Evolutionary conservation across 306 rosid species (phyloP).

Genomic region (Medicago arabica): DNA sequence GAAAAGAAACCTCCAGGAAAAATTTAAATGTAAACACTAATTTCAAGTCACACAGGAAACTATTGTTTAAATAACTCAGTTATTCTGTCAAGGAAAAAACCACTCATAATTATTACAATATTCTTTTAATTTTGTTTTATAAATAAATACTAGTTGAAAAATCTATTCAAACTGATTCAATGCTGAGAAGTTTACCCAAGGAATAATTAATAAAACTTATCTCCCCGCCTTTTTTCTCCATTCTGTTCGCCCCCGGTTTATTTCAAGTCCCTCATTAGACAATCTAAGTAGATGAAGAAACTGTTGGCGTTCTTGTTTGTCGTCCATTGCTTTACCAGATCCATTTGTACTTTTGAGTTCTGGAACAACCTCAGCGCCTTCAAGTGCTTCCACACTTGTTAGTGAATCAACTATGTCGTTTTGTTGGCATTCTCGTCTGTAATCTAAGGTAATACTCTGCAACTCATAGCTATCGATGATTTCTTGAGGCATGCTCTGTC

Average conservation of each 20-base stretch:
- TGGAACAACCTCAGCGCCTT: slow-evolving; percentile 48
- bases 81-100: neutral
- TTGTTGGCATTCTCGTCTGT: slow-evolving; percentile 92
- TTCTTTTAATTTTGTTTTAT: neutral
- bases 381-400: slow-evolving; percentile 60
- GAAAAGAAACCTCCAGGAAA: too few species aligned
- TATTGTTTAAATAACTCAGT: neutral
- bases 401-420: slow-evolving; percentile 83
- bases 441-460: slow-evolving; percentile 88
- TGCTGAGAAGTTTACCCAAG: neutral
- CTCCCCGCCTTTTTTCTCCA: slow-evolving; percentile 91
- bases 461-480: slow-evolving; percentile 79
- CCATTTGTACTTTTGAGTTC: slow-evolving; percentile 66
- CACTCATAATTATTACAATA: slow-evolving; percentile 1
- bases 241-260: slow-evolving; percentile 83
- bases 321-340: slow-evolving; percentile 44
- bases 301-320: slow-evolving; percentile 54
- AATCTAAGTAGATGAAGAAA: slow-evolving; percentile 81
- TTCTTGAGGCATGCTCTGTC: slow-evolving; percentile 96
- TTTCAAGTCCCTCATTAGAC: slow-evolving; percentile 76
- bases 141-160: slow-evolving; percentile 2
- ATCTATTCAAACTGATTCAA: slow-evolving; percentile 2
- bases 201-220: slow-evolving; percentile 37
- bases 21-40: neutral
- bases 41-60: slow-evolving; percentile 13